Conservation (phyloP, 2,329 filamentous ascomycete species). For the Hypoxylon sp. region DNA sequence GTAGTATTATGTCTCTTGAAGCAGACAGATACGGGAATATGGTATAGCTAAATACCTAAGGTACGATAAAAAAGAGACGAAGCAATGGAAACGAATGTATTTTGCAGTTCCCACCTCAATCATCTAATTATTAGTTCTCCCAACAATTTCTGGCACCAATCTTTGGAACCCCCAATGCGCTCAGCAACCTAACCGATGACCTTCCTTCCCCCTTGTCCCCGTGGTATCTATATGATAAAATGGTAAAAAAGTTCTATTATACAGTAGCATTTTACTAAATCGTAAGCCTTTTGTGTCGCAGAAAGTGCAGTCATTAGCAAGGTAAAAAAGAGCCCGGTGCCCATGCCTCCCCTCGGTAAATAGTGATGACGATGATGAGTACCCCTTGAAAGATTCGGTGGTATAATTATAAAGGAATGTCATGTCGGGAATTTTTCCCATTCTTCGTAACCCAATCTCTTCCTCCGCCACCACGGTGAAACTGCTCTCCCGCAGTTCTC, state of each 20-base stretch:
- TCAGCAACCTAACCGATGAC: constrained; percentile 15
- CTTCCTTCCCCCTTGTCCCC: constrained; percentile 12
- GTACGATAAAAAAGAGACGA: background rate
- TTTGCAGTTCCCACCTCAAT: constrained; percentile 24
- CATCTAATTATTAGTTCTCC: constrained; percentile 31
- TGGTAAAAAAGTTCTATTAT: constrained; percentile 24
- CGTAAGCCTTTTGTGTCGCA: constrained; percentile 24
- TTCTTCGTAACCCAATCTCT: constrained; percentile 34
- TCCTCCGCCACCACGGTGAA: constrained; percentile 11
- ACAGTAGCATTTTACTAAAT: constrained; percentile 33
- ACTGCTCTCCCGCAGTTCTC: constrained; percentile 31
- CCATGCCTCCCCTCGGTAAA: constrained; percentile 7
- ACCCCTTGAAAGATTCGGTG: background rate
- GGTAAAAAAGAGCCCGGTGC: constrained; percentile 7
- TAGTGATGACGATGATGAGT: constrained; percentile 5
- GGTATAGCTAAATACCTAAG: background rate
- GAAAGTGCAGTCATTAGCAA: constrained; percentile 38
- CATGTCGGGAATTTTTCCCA: background rate
- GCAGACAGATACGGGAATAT: background rate
- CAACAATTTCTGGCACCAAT: constrained; percentile 5
- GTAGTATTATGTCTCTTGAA: constrained; percentile 1
- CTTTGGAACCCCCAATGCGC: constrained; percentile 12
- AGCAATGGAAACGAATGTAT: constrained; percentile 25
- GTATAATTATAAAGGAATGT: constrained; percentile 36
- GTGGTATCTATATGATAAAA: constrained; percentile 35